A percentile compares a stretch with the other conserved stretches of the same genome.
Evolutionary conservation across 371 early-diverging fungal genomes (phyloP).

Genomic region (Mucor irregularis): DNA sequence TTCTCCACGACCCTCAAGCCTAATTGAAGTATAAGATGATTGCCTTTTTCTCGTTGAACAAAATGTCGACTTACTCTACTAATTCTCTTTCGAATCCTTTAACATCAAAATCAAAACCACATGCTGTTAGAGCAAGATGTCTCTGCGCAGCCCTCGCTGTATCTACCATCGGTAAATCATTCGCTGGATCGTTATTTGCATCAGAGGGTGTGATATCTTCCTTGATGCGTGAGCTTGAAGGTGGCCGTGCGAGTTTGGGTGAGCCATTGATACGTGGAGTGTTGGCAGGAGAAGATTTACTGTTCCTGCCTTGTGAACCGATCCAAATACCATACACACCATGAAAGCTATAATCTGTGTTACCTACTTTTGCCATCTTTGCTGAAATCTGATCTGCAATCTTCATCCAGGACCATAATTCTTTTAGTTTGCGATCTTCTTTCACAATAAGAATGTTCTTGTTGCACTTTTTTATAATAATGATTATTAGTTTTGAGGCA

Average conservation of each 20-base stretch:
- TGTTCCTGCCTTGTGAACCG: slow-evolving; percentile 18
- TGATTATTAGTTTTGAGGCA: neutral
- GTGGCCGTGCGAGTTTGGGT: slow-evolving; percentile 13
- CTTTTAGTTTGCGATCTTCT: slow-evolving; percentile 45
- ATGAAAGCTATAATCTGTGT: slow-evolving; percentile 67
- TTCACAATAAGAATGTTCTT: slow-evolving; percentile 41
- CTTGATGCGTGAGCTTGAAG: neutral
- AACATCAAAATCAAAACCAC: slow-evolving; percentile 72
- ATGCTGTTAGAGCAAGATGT: slow-evolving; percentile 65
- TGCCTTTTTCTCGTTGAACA: too few species aligned
- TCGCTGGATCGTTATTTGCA: neutral
- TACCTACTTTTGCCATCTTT: slow-evolving; percentile 52
- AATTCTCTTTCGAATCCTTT: slow-evolving; percentile 67
- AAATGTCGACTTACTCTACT: slow-evolving; percentile 38
- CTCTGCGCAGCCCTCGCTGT: slow-evolving; percentile 62
- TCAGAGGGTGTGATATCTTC: neutral
- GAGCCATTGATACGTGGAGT: slow-evolving; percentile 19
- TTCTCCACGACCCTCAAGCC: slow-evolving; percentile 67
- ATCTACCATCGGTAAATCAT: slow-evolving; percentile 46
- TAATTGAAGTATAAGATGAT: slow-evolving; percentile 11
- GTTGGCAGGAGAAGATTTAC: slow-evolving; percentile 43
- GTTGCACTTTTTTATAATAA: slow-evolving; percentile 25
- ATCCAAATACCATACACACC: slow-evolving; percentile 71
- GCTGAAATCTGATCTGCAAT: slow-evolving; percentile 61
- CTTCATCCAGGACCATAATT: slow-evolving; percentile 79